Conservation (phyloP, 352 stramenopile species). For the Achlya hypogyna region DNA sequence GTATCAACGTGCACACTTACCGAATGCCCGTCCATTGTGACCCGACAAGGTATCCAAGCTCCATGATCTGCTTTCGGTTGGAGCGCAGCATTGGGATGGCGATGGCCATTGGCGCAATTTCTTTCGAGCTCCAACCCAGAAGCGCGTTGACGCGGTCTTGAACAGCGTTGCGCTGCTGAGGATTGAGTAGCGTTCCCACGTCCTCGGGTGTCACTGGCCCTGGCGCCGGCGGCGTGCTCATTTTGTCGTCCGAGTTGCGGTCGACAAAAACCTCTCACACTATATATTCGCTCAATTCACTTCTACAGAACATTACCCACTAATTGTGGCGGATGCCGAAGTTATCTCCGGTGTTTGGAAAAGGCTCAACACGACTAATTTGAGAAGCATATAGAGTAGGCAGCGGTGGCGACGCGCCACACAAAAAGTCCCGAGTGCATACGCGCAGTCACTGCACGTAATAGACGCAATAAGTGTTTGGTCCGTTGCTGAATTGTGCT, state of each 20-base stretch:
- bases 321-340: not conserved
- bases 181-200: conserved; percentile 8
- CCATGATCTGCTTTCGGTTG: conserved; percentile 65
- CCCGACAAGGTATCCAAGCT: conserved; percentile 81
- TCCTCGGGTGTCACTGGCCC: conserved; percentile 15
- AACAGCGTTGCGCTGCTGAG: conserved; percentile 15
- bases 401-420: no score
- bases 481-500: no score
- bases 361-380: no score
- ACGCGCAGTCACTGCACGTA: no score
- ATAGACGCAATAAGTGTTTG: no score
- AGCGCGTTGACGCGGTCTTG: conserved; percentile 51
- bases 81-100: conserved; percentile 55
- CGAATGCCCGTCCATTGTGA: conserved; percentile 68
- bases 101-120: conserved; percentile 65
- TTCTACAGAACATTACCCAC: no score
- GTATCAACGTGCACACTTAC: not conserved
- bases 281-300: not conserved
- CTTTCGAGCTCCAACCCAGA: conserved; percentile 65
- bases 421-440: no score
- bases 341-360: not conserved
- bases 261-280: not conserved
- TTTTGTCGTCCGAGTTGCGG: not conserved
- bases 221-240: conserved; percentile 1
- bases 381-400: no score